Evolutionary conservation across 1,284 basidiomycete species (phyloP).

Genomic region (Baeospora myosura): DNA sequence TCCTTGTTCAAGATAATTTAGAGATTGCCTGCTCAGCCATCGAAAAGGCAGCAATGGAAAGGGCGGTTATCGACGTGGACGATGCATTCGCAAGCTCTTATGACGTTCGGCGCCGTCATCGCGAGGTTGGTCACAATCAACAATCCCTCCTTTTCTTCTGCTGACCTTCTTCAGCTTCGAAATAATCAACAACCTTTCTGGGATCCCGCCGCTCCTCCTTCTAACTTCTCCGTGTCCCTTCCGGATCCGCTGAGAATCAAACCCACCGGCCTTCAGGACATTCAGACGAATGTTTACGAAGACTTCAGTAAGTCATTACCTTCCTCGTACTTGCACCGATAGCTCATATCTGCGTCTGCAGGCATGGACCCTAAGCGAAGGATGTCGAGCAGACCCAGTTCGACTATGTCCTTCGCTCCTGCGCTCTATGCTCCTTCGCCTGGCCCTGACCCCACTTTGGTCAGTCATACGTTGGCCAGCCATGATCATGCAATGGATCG

Average conservation of each 20-base stretch:
- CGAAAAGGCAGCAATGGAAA: constrained; percentile 97
- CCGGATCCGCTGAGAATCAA: constrained; percentile 90
- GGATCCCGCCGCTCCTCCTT: constrained; percentile 70
- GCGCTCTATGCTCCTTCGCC: constrained; percentile 46
- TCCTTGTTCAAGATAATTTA: constrained; percentile 90
- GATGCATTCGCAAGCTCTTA: constrained; percentile 83
- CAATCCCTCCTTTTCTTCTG: constrained; percentile 6
- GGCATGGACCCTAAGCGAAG: constrained; percentile 49
- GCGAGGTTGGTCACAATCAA: constrained; percentile 55
- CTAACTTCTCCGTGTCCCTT: constrained; percentile 72
- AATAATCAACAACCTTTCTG: constrained; percentile 67
- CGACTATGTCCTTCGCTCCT: constrained; percentile 48
- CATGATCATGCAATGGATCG: constrained; percentile 74
- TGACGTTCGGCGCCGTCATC: constrained; percentile 79
- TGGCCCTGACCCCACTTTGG: constrained; percentile 32
- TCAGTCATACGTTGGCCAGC: constrained; percentile 39
- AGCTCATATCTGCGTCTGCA: constrained; percentile 15
- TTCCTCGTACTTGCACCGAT: constrained; percentile 1
- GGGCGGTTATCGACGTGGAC: constrained; percentile 92
- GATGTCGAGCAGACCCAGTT: constrained; percentile 56
- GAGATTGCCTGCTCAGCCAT: constrained; percentile 93
- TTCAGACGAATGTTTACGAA: constrained; percentile 90
- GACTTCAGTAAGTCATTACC: constrained; percentile 66
- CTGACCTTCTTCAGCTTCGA: constrained; percentile 40
- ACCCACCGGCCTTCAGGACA: constrained; percentile 72